Percentiles rank a stretch among this genome's conserved stretches.
phyloP scores from a whole-genome alignment of 2,329 filamentous ascomycete species.

The Tolypocladium ophioglossoides region DNA sequence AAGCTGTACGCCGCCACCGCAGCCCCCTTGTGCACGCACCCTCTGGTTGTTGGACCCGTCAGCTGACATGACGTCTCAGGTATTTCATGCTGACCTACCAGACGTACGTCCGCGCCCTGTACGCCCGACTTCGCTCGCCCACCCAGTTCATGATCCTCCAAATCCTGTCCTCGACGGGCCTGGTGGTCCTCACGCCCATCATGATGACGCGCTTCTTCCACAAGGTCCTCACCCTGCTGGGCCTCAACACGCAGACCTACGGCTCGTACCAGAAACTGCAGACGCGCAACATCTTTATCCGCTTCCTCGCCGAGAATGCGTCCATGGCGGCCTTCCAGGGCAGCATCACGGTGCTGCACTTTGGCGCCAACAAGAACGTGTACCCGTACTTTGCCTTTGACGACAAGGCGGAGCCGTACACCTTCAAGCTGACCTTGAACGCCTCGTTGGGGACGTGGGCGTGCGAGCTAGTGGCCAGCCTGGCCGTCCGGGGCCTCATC shows the following conservation, averaged over 20 bases:
- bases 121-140: constrained; percentile 56
- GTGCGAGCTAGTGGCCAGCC: constrained; percentile 52
- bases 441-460: constrained; percentile 56
- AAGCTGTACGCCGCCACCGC: constrained; percentile 42
- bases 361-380: constrained; percentile 55
- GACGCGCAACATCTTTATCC: constrained; percentile 56
- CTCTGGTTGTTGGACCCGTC: background rate
- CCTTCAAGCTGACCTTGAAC: constrained; percentile 52
- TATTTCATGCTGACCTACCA: constrained; percentile 63
- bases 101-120: constrained; percentile 59
- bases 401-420: constrained; percentile 36
- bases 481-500: constrained; percentile 48
- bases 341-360: constrained; percentile 54
- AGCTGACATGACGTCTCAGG: constrained; percentile 18
- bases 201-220: constrained; percentile 53
- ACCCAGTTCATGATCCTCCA: constrained; percentile 56
- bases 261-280: constrained; percentile 55
- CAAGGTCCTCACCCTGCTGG: constrained; percentile 39
- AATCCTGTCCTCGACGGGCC: constrained; percentile 49
- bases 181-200: constrained; percentile 53
- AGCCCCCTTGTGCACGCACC: background rate
- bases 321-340: constrained; percentile 60
- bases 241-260: constrained; percentile 49
- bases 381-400: constrained; percentile 63
- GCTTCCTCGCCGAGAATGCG: constrained; percentile 55